Conservation (phyloP, 2,329 filamentous ascomycete genomes). For the Thielaviopsis euricoi region DNA sequence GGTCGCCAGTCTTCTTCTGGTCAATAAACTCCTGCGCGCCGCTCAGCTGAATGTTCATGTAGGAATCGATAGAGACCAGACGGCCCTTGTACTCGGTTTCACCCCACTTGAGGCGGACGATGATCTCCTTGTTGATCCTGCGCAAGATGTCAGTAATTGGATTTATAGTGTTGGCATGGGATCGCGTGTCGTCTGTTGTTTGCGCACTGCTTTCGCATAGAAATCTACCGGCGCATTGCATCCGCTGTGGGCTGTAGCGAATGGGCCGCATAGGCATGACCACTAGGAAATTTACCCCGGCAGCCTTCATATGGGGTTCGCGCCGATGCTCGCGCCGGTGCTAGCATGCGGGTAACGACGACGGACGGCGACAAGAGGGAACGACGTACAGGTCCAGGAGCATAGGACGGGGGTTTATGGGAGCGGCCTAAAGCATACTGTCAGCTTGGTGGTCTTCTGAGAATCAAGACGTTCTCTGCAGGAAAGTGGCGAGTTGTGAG, state of each 20-base stretch:
- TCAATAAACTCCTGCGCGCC: slow-evolving; percentile 86
- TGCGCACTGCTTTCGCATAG: not conserved
- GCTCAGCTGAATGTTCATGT: slow-evolving; percentile 95
- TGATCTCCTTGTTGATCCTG: slow-evolving; percentile 80
- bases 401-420: slow-evolving; percentile 91
- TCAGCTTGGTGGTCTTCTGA: not conserved
- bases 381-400: slow-evolving; percentile 69
- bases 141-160: not conserved
- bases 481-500: not conserved
- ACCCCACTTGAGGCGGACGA: slow-evolving; percentile 93
- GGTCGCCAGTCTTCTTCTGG: slow-evolving; percentile 64
- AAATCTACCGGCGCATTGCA: not conserved
- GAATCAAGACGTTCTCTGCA: not conserved
- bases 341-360: not conserved
- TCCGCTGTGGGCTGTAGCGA: not conserved
- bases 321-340: not conserved
- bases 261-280: not conserved
- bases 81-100: slow-evolving; percentile 93
- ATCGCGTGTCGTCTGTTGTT: slow-evolving; percentile 2
- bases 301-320: not conserved
- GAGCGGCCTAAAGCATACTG: slow-evolving; percentile 44
- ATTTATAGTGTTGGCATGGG: not conserved
- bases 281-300: not conserved
- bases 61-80: slow-evolving; percentile 85
- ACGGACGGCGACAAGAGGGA: slow-evolving; percentile 1